Evolutionary conservation across 805 yeast species (phyloP).

Genomic region (Zygoascus biomembranicola): DNA sequence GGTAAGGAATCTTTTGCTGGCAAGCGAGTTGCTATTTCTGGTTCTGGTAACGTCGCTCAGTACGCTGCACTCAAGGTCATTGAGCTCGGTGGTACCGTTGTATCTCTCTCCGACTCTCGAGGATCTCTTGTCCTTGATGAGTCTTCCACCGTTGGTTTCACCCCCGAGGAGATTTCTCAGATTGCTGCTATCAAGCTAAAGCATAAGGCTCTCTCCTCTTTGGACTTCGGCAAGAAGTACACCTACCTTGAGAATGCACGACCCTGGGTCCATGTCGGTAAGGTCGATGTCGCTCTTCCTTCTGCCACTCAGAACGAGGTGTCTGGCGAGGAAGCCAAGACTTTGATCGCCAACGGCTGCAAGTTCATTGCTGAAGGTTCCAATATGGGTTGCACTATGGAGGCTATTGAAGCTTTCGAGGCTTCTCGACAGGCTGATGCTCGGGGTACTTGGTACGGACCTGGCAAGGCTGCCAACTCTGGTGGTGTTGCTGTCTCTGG

Average conservation of each 20-base stretch:
- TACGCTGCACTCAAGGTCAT: slow-evolving; percentile 96
- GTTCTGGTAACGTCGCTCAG: slow-evolving; percentile 99
- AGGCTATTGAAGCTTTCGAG: slow-evolving; percentile 93
- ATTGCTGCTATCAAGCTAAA: slow-evolving; percentile 78
- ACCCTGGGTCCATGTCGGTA: slow-evolving; percentile 91
- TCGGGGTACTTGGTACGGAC: slow-evolving; percentile 87
- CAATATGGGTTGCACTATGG: slow-evolving; percentile 98
- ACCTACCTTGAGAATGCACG: slow-evolving; percentile 88
- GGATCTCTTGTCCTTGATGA: slow-evolving; percentile 58
- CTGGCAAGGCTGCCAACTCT: slow-evolving; percentile 98
- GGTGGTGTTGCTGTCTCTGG: slow-evolving; percentile 99
- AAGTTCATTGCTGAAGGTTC: slow-evolving; percentile 97
- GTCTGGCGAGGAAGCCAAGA: slow-evolving; percentile 93
- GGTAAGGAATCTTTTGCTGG: slow-evolving; percentile 89
- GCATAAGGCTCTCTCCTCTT: slow-evolving; percentile 41
- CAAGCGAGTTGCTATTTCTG: slow-evolving; percentile 93
- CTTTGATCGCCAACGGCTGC: slow-evolving; percentile 85
- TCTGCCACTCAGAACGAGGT: slow-evolving; percentile 98
- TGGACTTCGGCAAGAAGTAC: slow-evolving; percentile 31
- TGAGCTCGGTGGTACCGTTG: slow-evolving; percentile 93
- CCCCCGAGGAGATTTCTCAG: slow-evolving; percentile 67
- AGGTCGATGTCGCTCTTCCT: slow-evolving; percentile 93
- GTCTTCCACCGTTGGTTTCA: slow-evolving; percentile 64
- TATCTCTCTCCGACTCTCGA: slow-evolving; percentile 90
- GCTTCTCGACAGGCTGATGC: slow-evolving; percentile 28